Evolutionary conservation across 257 asterid genomes (phyloP).

Genomic region (Gentiana straminea): DNA sequence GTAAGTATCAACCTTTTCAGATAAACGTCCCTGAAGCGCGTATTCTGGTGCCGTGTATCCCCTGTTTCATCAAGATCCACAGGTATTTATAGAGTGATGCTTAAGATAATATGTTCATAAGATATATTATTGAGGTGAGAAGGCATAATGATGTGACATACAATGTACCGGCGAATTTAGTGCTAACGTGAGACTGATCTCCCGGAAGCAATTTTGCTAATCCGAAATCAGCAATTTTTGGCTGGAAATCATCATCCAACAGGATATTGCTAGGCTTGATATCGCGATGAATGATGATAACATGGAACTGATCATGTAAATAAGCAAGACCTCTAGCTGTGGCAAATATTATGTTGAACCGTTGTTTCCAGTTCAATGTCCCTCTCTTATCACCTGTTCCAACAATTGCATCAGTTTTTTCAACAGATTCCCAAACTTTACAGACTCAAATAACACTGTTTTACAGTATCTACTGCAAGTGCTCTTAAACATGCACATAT

Average conservation of each 20-base stretch:
- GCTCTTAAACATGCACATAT: not conserved
- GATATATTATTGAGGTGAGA: not conserved
- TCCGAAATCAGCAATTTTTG: conserved; percentile 79
- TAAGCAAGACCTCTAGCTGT: conserved; percentile 72
- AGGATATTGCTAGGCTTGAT: conserved; percentile 67
- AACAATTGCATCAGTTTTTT: too few relatives aligned
- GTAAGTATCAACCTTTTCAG: conserved; percentile 76
- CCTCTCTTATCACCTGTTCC: conserved; percentile 52
- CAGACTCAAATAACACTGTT: too few relatives aligned
- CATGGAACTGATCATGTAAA: conserved; percentile 70
- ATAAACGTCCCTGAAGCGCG: conserved; percentile 68
- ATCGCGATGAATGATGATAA: conserved; percentile 64
- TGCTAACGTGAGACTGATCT: conserved; percentile 68
- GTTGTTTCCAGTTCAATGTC: conserved; percentile 61
- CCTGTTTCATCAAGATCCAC: conserved; percentile 21
- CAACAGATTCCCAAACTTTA: too few relatives aligned
- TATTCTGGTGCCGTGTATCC: conserved; percentile 90
- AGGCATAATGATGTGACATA: conserved; percentile 19
- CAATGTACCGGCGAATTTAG: conserved; percentile 88
- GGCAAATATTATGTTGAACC: conserved; percentile 60
- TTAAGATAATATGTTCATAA: too few relatives aligned
- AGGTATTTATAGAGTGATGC: too few relatives aligned
- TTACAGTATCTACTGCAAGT: too few relatives aligned
- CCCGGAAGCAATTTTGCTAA: conserved; percentile 69
- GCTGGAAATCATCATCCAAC: conserved; percentile 48